Evolutionary conservation across 2,329 filamentous ascomycete species (phyloP).

Genomic region (Botrytis deweyae): DNA sequence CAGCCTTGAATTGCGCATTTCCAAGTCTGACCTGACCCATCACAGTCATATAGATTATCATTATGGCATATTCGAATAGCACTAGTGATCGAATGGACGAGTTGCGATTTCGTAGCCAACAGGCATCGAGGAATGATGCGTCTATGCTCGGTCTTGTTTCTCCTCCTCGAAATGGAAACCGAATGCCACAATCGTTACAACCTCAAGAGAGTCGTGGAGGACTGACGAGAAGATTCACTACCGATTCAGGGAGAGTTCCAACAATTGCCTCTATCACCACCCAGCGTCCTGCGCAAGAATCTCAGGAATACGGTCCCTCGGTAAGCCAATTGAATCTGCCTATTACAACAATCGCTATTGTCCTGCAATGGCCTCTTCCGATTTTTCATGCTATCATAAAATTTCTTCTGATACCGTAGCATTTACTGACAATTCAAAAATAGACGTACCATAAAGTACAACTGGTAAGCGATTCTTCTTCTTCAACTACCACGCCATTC

Average conservation of each 20-base stretch:
- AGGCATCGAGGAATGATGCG: slow-evolving; percentile 74
- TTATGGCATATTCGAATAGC: slow-evolving; percentile 65
- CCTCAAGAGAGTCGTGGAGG: slow-evolving; percentile 70
- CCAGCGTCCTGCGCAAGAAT: slow-evolving; percentile 35
- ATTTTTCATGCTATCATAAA: not conserved
- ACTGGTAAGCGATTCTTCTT: slow-evolving; percentile 58
- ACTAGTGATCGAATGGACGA: slow-evolving; percentile 72
- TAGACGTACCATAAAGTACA: slow-evolving; percentile 71
- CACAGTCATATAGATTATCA: slow-evolving; percentile 36
- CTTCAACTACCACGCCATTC: not conserved
- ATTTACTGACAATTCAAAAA: slow-evolving; percentile 29
- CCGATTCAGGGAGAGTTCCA: slow-evolving; percentile 80
- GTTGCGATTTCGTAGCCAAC: slow-evolving; percentile 73
- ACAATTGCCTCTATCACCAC: slow-evolving; percentile 55
- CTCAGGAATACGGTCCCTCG: slow-evolving; percentile 39
- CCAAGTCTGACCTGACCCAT: slow-evolving; percentile 33
- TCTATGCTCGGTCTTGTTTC: slow-evolving; percentile 73
- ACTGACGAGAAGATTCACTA: slow-evolving; percentile 90
- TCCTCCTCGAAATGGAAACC: slow-evolving; percentile 70
- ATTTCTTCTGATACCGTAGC: slow-evolving; percentile 15
- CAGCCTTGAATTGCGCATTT: slow-evolving; percentile 23
- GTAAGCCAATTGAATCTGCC: slow-evolving; percentile 34
- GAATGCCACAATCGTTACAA: slow-evolving; percentile 56
- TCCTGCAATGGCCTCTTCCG: slow-evolving; percentile 11
- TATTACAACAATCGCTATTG: slow-evolving; percentile 28